phyloP scores from a whole-genome alignment of 495 filamentous ascomycete species.

The Daldinia childiae region DNA sequence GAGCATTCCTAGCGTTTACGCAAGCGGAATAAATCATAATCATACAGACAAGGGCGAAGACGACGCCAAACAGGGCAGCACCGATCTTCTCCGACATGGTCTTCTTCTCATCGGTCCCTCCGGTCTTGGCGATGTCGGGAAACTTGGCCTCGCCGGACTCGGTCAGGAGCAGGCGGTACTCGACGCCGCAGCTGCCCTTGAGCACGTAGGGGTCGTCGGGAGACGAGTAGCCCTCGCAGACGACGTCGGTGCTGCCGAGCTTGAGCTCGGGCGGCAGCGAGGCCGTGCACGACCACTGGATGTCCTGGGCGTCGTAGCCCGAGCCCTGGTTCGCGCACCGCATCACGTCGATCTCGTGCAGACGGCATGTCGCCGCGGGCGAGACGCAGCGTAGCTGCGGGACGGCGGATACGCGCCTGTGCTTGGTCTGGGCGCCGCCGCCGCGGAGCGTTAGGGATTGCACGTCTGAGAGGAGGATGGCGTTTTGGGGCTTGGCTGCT shows the following conservation, averaged over 20 bases:
- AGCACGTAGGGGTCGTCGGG: conserved; percentile 84
- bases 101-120: conserved; percentile 23
- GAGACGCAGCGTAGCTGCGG: conserved; percentile 87
- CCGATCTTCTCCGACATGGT: background rate
- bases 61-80: conserved; percentile 31
- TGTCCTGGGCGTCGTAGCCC: conserved; percentile 72
- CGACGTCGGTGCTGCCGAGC: conserved; percentile 87
- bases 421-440: conserved; percentile 65
- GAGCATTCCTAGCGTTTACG: background rate
- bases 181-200: conserved; percentile 90
- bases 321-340: conserved; percentile 86
- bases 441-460: conserved; percentile 78
- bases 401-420: conserved; percentile 79
- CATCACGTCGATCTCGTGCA: conserved; percentile 81
- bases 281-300: conserved; percentile 91
- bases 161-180: conserved; percentile 86
- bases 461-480: conserved; percentile 79
- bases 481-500: conserved; percentile 57
- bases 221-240: conserved; percentile 86
- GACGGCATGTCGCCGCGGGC: conserved; percentile 63
- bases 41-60: conserved; percentile 55
- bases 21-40: conserved; percentile 64
- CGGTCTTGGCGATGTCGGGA: conserved; percentile 53
- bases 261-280: conserved; percentile 84
- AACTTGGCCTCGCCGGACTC: conserved; percentile 79